These are phyloP conservation scores for Infundibulicybe gibba DNA, from an alignment of 768 basidiomycete species.

Conservation along the genomic window DNA sequence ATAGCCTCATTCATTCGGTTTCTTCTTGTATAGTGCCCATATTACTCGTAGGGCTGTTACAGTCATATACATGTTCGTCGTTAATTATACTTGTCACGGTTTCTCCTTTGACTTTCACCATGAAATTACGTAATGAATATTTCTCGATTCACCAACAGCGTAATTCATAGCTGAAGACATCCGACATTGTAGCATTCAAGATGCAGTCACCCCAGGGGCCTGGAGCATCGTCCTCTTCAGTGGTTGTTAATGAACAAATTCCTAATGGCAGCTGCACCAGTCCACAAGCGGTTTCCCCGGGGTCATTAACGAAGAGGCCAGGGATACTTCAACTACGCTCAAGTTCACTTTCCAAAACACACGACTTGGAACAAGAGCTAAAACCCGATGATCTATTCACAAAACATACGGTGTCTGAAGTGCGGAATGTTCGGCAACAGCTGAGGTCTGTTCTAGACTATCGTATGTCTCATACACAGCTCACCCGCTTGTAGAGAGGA, in stretches of 20 bases:
- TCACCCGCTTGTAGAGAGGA: slow-evolving; percentile 47
- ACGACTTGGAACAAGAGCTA: slow-evolving; percentile 20
- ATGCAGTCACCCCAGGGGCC: not conserved
- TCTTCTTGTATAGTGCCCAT: slow-evolving; percentile 3
- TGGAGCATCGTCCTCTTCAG: too few relatives aligned
- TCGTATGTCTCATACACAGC: slow-evolving; percentile 1
- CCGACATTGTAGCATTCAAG: not conserved
- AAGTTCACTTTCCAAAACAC: slow-evolving; percentile 16
- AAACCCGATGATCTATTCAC: slow-evolving; percentile 76
- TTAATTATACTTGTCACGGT: not conserved
- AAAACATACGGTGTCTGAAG: slow-evolving; percentile 67
- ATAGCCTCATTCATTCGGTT: slow-evolving; percentile 3
- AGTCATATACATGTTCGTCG: not conserved
- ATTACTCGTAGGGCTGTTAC: slow-evolving; percentile 7
- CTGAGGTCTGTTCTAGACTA: slow-evolving; percentile 46
- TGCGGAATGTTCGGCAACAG: slow-evolving; percentile 62
- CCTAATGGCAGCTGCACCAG: not conserved
- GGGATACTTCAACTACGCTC: slow-evolving; percentile 5
- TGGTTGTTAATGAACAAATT: too few relatives aligned
- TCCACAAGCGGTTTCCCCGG: slow-evolving; percentile 10
- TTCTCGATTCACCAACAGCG: too few relatives aligned
- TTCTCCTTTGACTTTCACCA: not conserved
- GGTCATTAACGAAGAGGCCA: slow-evolving; percentile 4
- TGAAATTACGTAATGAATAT: not conserved
- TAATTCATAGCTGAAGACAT: too few relatives aligned